Conservation (phyloP, 2,329 filamentous ascomycete genomes). For the Alternaria brassicicola region DNA sequence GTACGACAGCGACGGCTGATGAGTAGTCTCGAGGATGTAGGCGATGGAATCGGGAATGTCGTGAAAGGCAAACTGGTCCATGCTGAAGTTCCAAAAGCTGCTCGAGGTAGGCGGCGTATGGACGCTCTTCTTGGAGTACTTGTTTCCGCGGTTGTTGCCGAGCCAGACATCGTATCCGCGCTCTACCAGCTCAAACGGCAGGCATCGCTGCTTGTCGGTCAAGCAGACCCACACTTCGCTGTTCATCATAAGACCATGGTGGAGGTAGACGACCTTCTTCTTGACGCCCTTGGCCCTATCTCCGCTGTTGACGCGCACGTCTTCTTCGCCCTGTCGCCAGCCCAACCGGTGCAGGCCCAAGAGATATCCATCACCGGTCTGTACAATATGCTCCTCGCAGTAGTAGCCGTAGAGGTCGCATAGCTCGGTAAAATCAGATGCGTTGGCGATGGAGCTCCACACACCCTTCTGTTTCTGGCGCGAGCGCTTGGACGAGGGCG, state of each 20-base stretch:
- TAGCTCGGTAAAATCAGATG: slow-evolving; percentile 92
- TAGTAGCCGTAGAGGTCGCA: slow-evolving; percentile 90
- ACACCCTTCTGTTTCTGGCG: slow-evolving; percentile 74
- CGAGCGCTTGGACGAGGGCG: slow-evolving; percentile 70
- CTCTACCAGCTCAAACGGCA: slow-evolving; percentile 89
- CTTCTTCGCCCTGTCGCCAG: slow-evolving; percentile 81
- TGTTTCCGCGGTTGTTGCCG: slow-evolving; percentile 97
- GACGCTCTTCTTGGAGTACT: slow-evolving; percentile 96
- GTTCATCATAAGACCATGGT: slow-evolving; percentile 97
- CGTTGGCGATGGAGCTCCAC: slow-evolving; percentile 79
- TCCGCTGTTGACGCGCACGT: slow-evolving; percentile 76
- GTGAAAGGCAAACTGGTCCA: slow-evolving; percentile 97
- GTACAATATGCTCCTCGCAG: slow-evolving; percentile 93
- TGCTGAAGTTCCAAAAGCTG: slow-evolving; percentile 96
- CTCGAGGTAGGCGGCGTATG: slow-evolving; percentile 73
- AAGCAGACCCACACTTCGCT: slow-evolving; percentile 97
- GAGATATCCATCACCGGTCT: slow-evolving; percentile 92
- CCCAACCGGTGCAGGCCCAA: slow-evolving; percentile 87
- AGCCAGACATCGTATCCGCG: slow-evolving; percentile 96
- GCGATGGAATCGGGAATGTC: slow-evolving; percentile 95
- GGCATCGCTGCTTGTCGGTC: slow-evolving; percentile 81
- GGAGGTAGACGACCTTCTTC: slow-evolving; percentile 91
- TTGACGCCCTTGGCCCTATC: slow-evolving; percentile 59
- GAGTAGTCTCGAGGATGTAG: slow-evolving; percentile 85
- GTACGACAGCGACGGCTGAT: slow-evolving; percentile 85